These are phyloP conservation scores for Botrytis tulipae DNA, from an alignment of 2,329 filamentous ascomycete genomes.

Conservation along the genomic window DNA sequence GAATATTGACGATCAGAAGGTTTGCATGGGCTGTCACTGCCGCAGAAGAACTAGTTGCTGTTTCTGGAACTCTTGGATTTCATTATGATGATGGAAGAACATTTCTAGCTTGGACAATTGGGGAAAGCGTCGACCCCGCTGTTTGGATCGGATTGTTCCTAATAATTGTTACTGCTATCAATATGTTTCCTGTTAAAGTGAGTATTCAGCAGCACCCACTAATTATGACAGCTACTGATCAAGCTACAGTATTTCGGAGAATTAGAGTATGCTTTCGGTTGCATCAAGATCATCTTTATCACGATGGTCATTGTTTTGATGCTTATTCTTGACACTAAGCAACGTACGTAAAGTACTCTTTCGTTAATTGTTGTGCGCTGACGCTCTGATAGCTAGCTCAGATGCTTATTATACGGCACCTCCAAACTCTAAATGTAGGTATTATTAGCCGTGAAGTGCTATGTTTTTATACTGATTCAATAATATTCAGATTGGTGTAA, in stretches of 20 bases:
- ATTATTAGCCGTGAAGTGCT: not conserved
- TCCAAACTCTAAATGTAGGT: slow-evolving; percentile 41
- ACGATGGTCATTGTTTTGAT: slow-evolving; percentile 41
- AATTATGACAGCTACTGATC: not conserved
- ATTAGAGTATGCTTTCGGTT: slow-evolving; percentile 43
- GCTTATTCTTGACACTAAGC: slow-evolving; percentile 42
- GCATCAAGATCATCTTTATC: slow-evolving; percentile 42
- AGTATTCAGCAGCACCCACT: not conserved
- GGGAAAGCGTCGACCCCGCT: slow-evolving; percentile 40
- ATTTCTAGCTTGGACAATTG: slow-evolving; percentile 38
- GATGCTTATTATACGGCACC: slow-evolving; percentile 42
- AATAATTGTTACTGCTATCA: slow-evolving; percentile 40
- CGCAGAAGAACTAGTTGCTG: slow-evolving; percentile 41
- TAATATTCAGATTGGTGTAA: slow-evolving; percentile 37
- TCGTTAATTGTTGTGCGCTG: not conserved
- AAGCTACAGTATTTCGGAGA: slow-evolving; percentile 38
- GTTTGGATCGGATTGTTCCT: slow-evolving; percentile 43
- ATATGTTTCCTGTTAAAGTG: slow-evolving; percentile 43
- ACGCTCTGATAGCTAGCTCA: slow-evolving; percentile 35
- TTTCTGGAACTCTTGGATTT: slow-evolving; percentile 41
- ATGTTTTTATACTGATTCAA: not conserved
- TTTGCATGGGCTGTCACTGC: slow-evolving; percentile 42
- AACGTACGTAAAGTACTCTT: slow-evolving; percentile 35
- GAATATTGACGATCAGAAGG: slow-evolving; percentile 32
- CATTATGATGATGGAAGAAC: slow-evolving; percentile 42